Conservation (phyloP, 257 asterid species). For the Anisodus acutangulus region DNA sequence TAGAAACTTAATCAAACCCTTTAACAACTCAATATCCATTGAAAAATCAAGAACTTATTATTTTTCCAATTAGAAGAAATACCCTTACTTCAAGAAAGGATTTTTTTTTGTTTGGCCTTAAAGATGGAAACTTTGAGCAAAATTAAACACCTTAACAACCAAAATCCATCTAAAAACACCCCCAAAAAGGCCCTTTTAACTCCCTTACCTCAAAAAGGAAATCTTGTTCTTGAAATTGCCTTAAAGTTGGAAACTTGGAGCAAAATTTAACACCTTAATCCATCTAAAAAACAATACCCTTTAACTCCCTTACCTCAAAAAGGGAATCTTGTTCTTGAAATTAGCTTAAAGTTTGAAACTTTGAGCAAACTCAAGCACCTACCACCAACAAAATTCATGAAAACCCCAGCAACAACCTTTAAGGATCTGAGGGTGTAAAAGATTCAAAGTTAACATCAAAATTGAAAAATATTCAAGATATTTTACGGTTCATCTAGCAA, state of each 20-base stretch:
- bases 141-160: conserved; percentile 5
- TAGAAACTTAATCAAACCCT: conserved; percentile 14
- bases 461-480: background rate
- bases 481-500: conserved; percentile 17
- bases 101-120: background rate
- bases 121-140: background rate
- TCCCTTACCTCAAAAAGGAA: conserved; percentile 15
- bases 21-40: background rate
- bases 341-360: no score
- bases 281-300: background rate
- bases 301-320: background rate
- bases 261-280: conserved; percentile 31
- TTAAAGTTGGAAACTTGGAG: background rate
- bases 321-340: no score
- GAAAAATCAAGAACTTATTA: background rate
- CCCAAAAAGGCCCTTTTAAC: background rate
- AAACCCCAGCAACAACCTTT: background rate
- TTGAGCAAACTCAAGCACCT: background rate
- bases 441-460: background rate
- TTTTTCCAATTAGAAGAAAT: conserved; percentile 11
- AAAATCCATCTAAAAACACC: conserved; percentile 1
- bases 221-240: background rate
- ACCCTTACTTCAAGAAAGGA: conserved; percentile 31
- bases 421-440: background rate
- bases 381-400: conserved; percentile 11